These are phyloP conservation scores for Aeschynomene evenia DNA, from an alignment of 306 rosid genomes.

Conservation along the genomic window DNA sequence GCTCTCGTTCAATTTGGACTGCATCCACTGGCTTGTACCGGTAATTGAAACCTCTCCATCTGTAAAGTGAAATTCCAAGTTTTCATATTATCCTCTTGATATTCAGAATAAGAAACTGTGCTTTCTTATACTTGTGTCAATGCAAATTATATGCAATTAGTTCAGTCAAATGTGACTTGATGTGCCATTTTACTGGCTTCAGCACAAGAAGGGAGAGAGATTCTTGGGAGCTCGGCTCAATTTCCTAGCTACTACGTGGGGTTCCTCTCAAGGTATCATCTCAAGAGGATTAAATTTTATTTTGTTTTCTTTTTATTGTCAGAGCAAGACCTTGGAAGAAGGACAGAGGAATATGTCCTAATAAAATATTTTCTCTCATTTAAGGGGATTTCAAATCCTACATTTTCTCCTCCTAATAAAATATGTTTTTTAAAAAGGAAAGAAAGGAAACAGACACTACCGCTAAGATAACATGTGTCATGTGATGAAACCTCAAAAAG, in stretches of 20 bases:
- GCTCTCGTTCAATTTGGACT: conserved; percentile 57
- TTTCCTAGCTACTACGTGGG: background rate
- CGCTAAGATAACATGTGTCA: background rate
- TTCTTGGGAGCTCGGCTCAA: background rate
- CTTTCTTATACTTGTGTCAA: background rate
- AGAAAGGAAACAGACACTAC: background rate
- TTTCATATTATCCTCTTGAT: background rate
- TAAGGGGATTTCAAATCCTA: background rate
- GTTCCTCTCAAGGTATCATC: background rate
- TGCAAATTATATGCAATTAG: background rate
- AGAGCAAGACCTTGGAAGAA: background rate
- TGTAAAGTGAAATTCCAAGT: conserved; percentile 11
- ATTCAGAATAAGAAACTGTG: background rate
- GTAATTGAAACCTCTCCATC: conserved; percentile 76
- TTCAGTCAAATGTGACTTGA: background rate
- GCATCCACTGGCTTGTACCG: conserved; percentile 54
- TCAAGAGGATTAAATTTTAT: background rate
- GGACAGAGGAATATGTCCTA: background rate
- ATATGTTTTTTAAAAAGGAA: background rate
- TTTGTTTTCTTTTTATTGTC: background rate
- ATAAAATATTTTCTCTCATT: background rate
- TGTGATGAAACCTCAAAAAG: background rate
- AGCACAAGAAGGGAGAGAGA: background rate
- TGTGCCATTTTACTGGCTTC: background rate
- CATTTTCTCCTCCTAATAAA: background rate